Evolutionary conservation across 2,329 filamentous ascomycete genomes (phyloP), one percentile per base, ranked within the genome.

Genomic region (Colletotrichum sp.): DNA sequence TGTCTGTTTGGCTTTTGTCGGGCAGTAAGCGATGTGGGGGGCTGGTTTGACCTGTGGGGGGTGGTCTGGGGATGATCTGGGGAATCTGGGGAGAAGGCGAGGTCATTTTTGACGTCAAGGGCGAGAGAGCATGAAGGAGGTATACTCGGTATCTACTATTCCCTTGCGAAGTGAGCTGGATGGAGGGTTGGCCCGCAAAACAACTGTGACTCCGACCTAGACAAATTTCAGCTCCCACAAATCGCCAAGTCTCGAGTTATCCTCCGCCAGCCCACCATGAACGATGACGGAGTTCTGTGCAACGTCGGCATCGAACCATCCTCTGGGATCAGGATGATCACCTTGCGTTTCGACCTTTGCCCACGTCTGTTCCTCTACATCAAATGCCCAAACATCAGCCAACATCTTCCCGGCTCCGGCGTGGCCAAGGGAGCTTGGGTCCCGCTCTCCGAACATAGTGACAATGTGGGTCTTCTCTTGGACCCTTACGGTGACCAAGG

Each of bases 331-430:
- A 21, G 86, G 85, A 18, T 62, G 65, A 18, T 80, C 80, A 10
- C 69, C 76, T 6, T 77, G 76, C 6, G 72, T 72, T 21, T 72
- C 71, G 13, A 84, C 77, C 78, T 82, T 81, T 2, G 75, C 71
- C 83, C 83, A 84, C 52, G 76, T 75, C 15, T 76, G 65, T 10
- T 77, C 63, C 66, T 81, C 78, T 12, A 87, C 72, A 72, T 86
- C 84, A 74, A 84, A 88, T 5, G 81, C 82, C 86, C 86, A 88
- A 2, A 83, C 82, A 78, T 87, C 84, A 7, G 79, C 72, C 18
- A 85, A 80, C 82, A 87, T 87, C 74, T 84, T 84, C 1, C 85
- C 86, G 0, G 85, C 85, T 8, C 84, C 85, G 3, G 81, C 84
- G 55, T 87, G 85, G 6, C 86, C 86, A 6, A 84, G 80, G 1